Evolutionary conservation across 2,329 filamentous ascomycete genomes (phyloP), one percentile per base, ranked within the genome.

Genomic region (Fusarium sp.): DNA sequence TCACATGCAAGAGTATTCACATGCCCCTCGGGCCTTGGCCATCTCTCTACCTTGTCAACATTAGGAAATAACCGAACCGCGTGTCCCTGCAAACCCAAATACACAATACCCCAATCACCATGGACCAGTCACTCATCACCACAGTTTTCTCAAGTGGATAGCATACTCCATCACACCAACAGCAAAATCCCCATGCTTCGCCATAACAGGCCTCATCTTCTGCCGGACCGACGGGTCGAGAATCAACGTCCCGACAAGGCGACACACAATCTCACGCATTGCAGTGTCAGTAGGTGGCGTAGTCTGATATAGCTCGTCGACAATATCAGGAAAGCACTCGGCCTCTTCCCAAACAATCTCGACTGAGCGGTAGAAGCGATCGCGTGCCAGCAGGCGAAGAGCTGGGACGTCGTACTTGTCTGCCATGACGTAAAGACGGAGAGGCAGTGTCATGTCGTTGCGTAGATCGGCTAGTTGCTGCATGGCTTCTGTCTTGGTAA

Each of bases 401-500:
- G 73, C 60, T 2, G 74, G 68, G 8, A 79, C 75, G n/a, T 77
- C 68, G 62, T 75, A 80, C 59, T 78, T 79, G 63, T 79, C 75
- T 6, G 78, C 79, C 55, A 79, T 75, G 44, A 74, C 60, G 70
- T 79, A 81, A 17, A 79, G 61, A 0, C 66, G 60, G 7, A 76
- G 57, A 11, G 67, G 74, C 3, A 67, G 44, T 19, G 68, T 64
- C 14, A 75, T 57, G 19, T 65, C 39, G 5, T 48, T n/a, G 7
- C 41, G 45, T 11, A 32, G 5, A 2, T n/a, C 1, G 7, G 48
- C 37, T 2, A 51, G n/a, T 7, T 14, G n/a, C 1, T n/a, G n/a
- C 10, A 32, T 2, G 2, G 37, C 24, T 22, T 35, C 20, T 2
- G 11, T 11, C 5, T 30, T 47, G 20, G 22, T 17, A n/a, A 37